Conservation (phyloP, 441 rosid genomes). For the Manihot esculenta region DNA sequence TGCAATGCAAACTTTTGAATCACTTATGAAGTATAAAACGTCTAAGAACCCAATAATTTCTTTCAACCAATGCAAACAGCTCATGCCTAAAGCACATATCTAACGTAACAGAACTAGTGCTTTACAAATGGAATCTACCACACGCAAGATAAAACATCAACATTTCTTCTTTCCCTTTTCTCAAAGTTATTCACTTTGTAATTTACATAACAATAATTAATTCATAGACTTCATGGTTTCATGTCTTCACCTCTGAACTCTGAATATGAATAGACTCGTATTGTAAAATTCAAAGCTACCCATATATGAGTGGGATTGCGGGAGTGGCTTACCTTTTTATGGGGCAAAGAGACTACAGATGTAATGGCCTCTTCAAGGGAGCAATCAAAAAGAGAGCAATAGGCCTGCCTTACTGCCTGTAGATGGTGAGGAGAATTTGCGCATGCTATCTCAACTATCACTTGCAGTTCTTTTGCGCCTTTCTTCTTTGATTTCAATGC, state of each 20-base stretch:
- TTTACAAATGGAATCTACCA: no score
- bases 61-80: background rate
- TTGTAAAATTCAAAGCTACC: background rate
- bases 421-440: slow-evolving; percentile 71
- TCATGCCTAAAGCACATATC: no score
- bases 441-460: slow-evolving; percentile 75
- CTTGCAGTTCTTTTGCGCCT: slow-evolving; percentile 45
- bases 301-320: background rate
- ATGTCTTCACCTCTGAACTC: no score
- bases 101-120: no score
- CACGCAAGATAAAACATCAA: no score
- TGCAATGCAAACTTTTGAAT: slow-evolving; percentile 13
- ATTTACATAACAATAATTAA: no score
- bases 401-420: slow-evolving; percentile 67
- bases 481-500: slow-evolving; percentile 44
- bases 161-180: no score
- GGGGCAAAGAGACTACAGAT: slow-evolving; percentile 41
- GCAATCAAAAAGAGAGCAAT: slow-evolving; percentile 56
- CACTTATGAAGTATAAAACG: background rate
- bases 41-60: background rate
- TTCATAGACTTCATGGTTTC: no score
- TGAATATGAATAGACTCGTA: no score
- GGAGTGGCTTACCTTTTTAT: slow-evolving; percentile 52
- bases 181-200: no score
- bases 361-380: slow-evolving; percentile 80